Evolutionary conservation across 78 protist genomes (phyloP).

Genomic region (Cyanophora paradoxa): DNA sequence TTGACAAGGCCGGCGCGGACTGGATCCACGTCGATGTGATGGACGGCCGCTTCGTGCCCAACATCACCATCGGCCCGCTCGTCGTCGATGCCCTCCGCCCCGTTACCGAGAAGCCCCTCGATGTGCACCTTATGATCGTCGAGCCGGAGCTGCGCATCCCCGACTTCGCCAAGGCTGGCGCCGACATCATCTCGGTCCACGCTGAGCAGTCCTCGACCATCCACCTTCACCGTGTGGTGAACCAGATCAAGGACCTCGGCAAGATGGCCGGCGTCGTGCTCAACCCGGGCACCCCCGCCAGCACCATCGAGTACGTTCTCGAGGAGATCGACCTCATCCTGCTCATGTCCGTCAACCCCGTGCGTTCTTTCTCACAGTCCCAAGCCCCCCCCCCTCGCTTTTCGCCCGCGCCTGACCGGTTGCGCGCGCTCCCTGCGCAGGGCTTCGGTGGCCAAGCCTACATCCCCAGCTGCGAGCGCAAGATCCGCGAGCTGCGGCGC

Average conservation of each 20-base stretch:
- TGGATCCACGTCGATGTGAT: slow-evolving; percentile 8
- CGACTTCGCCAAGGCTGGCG: slow-evolving; percentile 11
- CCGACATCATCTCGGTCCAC: slow-evolving; percentile 11
- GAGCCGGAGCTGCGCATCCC: not conserved
- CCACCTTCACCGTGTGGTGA: slow-evolving; percentile 4
- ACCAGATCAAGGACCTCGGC: not conserved
- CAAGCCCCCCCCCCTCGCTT: not conserved
- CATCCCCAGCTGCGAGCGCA: slow-evolving; percentile 7
- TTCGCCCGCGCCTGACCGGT: not conserved
- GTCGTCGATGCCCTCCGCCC: too few relatives aligned
- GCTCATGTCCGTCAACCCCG: slow-evolving; percentile 17
- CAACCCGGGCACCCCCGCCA: slow-evolving; percentile 10
- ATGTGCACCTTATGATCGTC: slow-evolving; percentile 8
- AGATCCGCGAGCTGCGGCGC: too few relatives aligned
- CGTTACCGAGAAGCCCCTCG: too few relatives aligned
- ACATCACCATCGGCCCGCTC: slow-evolving; percentile 7
- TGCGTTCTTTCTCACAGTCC: too few relatives aligned
- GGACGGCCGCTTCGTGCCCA: slow-evolving; percentile 17
- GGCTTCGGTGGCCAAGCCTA: slow-evolving; percentile 8
- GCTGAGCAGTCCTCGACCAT: slow-evolving; percentile 10
- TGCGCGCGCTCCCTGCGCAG: not conserved
- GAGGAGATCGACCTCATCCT: slow-evolving; percentile 18
- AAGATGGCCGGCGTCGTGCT: slow-evolving; percentile 4
- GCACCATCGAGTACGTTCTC: slow-evolving; percentile 2
- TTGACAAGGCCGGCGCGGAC: slow-evolving; percentile 2